Percentiles rank a stretch among this genome's conserved stretches.
These are phyloP conservation scores for Huiozyma sinensis DNA, from an alignment of 805 yeast genomes.

Conservation along the genomic window DNA sequence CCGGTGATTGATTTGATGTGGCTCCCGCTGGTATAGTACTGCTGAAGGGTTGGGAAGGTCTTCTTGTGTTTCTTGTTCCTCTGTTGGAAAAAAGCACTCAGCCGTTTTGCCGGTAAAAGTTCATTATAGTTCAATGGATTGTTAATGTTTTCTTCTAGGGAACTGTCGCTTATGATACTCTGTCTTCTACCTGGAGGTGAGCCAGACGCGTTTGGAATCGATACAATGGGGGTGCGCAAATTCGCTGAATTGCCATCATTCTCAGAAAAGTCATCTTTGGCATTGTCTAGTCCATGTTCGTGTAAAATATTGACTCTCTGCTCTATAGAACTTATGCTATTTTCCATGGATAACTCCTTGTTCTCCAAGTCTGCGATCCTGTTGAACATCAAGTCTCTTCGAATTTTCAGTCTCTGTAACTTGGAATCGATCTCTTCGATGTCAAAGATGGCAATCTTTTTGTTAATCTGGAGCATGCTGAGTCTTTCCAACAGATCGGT, in stretches of 20 bases:
- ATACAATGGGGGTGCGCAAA: background rate
- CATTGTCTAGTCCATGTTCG: slow-evolving; percentile 26
- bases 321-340: slow-evolving; percentile 34
- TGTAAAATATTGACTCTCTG: slow-evolving; percentile 35
- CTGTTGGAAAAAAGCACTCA: slow-evolving; percentile 20
- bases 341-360: slow-evolving; percentile 47
- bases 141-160: no score
- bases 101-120: slow-evolving; percentile 1
- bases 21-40: slow-evolving; percentile 50
- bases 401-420: slow-evolving; percentile 39
- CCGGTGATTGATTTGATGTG: slow-evolving; percentile 35
- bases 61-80: slow-evolving; percentile 31
- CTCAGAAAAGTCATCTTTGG: no score
- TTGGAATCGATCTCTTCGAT: slow-evolving; percentile 52
- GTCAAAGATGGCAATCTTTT: slow-evolving; percentile 54
- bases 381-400: slow-evolving; percentile 46
- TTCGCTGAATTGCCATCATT: background rate
- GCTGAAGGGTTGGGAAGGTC: slow-evolving; percentile 54
- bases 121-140: background rate
- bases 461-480: slow-evolving; percentile 50
- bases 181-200: no score
- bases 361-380: slow-evolving; percentile 51
- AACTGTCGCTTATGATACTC: background rate
- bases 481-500: slow-evolving; percentile 35
- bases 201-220: background rate